Evolutionary conservation across 345 rosid species (phyloP), one percentile per base, ranked within the genome.

Genomic region (Eucalyptus urophylla): DNA sequence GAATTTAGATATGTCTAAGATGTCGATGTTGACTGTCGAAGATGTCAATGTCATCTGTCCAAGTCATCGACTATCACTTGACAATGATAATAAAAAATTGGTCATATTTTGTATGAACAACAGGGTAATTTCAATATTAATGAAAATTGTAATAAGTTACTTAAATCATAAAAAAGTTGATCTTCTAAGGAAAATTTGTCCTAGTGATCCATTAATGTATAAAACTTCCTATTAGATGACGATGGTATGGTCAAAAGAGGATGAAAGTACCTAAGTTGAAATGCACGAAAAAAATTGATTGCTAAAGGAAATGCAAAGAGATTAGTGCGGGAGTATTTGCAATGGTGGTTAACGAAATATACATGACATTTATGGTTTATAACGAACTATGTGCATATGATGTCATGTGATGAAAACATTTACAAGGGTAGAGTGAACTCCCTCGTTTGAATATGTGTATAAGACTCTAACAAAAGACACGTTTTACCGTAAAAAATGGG

Each of bases 251-350:
- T 62, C 0, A 62, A 29, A 62, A 62, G 33, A 29, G 33, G 72
- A 62, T 62, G 33, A 4, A 62, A 62, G 33, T 6, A 29, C 33
- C 6, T 29, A 4, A 2, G 33, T 29, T 29, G 72, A 62, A 62
- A 62, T 62, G 8, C 17, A 62, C 29, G 17, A 0, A 29, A 58
- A 25, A 10, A 62, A 2, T 29, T 62, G 72, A 62, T 29, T 29
- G 16, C 17, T 4, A 0, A 0, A 14, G 17, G 33, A 62, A 0
- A 29, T 62, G 72, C 17, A 0, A 25, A 62, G 33, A 27, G 65
- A 58, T 58, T 58, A 29, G 19, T 62, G 19, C 14, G 0, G 0
- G n/a, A 29, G 4, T 62, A 62, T 62, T 27, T 62, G 16, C 72
- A 29, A 62, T 62, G n/a, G 72, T 62, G 33, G 19, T 29, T 62